These are phyloP conservation scores for Colletotrichum higginsianum DNA, from an alignment of 2,329 filamentous ascomycete species.

Conservation along the genomic window DNA sequence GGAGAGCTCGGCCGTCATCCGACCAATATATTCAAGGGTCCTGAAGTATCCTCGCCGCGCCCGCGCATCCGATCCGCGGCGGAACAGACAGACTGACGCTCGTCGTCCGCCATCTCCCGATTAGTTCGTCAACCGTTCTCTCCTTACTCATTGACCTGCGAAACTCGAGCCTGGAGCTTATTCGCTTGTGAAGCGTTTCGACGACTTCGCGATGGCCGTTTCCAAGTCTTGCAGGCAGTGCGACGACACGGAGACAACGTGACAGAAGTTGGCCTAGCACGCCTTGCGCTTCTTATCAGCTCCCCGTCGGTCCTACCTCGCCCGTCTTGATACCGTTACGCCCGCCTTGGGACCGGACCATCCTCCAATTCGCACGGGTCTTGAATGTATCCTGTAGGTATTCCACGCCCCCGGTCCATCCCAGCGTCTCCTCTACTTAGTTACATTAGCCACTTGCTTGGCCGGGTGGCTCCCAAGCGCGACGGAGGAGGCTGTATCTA, in stretches of 20 bases:
- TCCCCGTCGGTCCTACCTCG: constrained; percentile 37
- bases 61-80: constrained; percentile 19
- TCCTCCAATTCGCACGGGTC: constrained; percentile 18
- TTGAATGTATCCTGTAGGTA: constrained; percentile 15
- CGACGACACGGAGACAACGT: neutral
- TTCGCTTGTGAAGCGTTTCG: neutral
- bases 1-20: constrained; percentile 33
- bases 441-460: constrained; percentile 39
- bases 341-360: constrained; percentile 10
- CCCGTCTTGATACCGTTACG: constrained; percentile 19
- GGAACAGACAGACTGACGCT: constrained; percentile 7
- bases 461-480: constrained; percentile 7
- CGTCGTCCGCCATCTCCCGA: constrained; percentile 4
- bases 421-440: constrained; percentile 25
- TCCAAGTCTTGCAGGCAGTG: neutral
- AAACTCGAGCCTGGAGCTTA: neutral
- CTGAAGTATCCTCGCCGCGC: constrained; percentile 10
- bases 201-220: neutral
- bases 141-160: neutral
- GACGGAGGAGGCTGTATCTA: neutral
- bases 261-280: constrained; percentile 6
- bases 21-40: constrained; percentile 25
- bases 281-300: constrained; percentile 35
- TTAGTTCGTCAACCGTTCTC: neutral
- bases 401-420: constrained; percentile 32